Percentiles rank a stretch among this genome's conserved stretches.
phyloP scores from a whole-genome alignment of 2,329 filamentous ascomycete species.

The Ramularia endophylla region DNA sequence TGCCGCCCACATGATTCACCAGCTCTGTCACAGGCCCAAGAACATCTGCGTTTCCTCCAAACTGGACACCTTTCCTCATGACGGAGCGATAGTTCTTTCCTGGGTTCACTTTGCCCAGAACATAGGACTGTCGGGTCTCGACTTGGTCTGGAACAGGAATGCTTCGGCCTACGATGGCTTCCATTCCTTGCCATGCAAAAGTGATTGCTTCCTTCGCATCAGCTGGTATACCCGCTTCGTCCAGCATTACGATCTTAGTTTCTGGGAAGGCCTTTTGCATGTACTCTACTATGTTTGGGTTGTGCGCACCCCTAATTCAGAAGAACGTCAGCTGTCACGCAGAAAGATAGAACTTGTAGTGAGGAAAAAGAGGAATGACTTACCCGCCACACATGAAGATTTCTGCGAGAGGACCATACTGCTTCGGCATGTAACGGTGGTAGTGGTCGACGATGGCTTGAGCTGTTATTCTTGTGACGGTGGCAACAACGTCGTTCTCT shows the following conservation, averaged over 20 bases:
- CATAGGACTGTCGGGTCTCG: constrained; percentile 46
- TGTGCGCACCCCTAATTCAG: too few relatives aligned
- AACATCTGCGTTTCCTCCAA: constrained; percentile 40
- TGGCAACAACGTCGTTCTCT: constrained; percentile 52
- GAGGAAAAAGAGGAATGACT: too few relatives aligned
- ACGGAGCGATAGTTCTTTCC: constrained; percentile 51
- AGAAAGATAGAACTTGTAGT: too few relatives aligned
- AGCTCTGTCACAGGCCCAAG: constrained; percentile 46
- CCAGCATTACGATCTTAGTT: constrained; percentile 49
- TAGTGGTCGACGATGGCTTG: constrained; percentile 52
- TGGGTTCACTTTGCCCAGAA: constrained; percentile 51
- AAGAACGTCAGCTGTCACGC: too few relatives aligned
- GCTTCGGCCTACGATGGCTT: constrained; percentile 50
- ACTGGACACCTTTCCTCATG: constrained; percentile 47
- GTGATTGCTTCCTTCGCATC: constrained; percentile 56
- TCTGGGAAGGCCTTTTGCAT: constrained; percentile 47
- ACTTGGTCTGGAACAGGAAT: constrained; percentile 52
- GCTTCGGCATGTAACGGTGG: constrained; percentile 43
- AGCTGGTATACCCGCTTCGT: constrained; percentile 52
- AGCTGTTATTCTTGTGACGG: constrained; percentile 54
- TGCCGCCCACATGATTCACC: constrained; percentile 46
- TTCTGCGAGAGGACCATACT: constrained; percentile 42
- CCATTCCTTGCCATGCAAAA: constrained; percentile 57
- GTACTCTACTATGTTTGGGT: constrained; percentile 52
- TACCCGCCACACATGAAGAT: constrained; percentile 58